Base-by-base conservation (phyloP, 768 basidiomycete genomes). In the Pisolithus microcarpus region DNA sequence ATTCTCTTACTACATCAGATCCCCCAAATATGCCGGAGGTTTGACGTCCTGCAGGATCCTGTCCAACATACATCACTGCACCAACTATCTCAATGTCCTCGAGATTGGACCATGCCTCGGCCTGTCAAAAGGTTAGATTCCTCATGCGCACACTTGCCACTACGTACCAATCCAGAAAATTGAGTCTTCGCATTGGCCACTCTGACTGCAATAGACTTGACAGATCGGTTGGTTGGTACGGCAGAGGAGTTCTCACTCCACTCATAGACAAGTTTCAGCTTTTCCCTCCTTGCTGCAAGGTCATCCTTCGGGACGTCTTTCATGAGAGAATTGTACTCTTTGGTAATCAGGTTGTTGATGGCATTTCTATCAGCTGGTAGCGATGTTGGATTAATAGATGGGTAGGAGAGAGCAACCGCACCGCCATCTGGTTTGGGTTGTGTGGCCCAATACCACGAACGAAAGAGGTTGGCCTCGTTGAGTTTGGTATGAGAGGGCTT, bases 51-150 rank as follows among this genome's bases (percentile, higher is more conserved):
- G 45, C 45, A 26, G 45, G 28, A n/a, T 46, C 45, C 28, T 46
- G 24, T 16, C 45, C 28, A 8, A 46, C 45, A 18, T 46, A 46
- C 45, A 46, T 46, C 11, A 46, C 24, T 4, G 18, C 28, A 18
- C 45, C 28, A n/a, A 46, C 45, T 8, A 46, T 46, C 45, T 46
- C 45, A 18, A 46, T 46, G 5, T 46, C 45, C 18, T 46, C 28
- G 5, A 46, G 45, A 3, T 46, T 46, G 8, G 11, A 46, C 45
- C 45, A 46, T 11, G 45, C 23, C 28, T 46, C 30, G n/a, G 45
- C 45, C 45, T 46, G 28, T 30, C 16, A n/a, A 30, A 13, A 26
- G 5, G 10, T 46, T 15, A 46, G 28, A 18, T 6, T 7, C 15
- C 7, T 15, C 11, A n/a, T 7, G 7, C 8, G 6, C 21, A 15